Conservation (phyloP, 805 yeast species). For the Hanseniaspora thailandica region DNA sequence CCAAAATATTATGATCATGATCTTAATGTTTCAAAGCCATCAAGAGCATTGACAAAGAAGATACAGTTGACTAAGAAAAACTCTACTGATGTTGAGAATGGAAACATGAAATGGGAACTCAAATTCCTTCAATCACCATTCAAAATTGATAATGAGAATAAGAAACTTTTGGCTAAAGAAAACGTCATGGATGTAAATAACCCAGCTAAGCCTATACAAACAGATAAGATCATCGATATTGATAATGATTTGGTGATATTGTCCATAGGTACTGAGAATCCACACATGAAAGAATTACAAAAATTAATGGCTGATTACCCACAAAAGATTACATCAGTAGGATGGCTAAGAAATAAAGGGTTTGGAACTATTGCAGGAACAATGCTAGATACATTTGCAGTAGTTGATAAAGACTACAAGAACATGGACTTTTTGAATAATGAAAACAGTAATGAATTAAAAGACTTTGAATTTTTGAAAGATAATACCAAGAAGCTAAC, state of each 20-base stretch:
- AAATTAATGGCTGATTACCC: constrained; percentile 21
- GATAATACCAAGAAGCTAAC: constrained; percentile 18
- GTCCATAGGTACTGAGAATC: constrained; percentile 52
- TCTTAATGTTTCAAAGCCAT: background rate
- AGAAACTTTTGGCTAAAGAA: constrained; percentile 19
- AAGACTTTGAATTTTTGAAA: constrained; percentile 11
- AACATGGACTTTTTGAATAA: constrained; percentile 31
- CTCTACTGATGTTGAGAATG: background rate
- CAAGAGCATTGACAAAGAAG: constrained; percentile 8
- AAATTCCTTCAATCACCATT: constrained; percentile 60
- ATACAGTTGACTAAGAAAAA: background rate
- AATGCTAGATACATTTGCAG: constrained; percentile 68
- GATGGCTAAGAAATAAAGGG: constrained; percentile 85
- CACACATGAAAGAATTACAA: constrained; percentile 32
- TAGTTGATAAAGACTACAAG: constrained; percentile 52
- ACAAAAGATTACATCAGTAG: constrained; percentile 43
- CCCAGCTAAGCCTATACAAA: constrained; percentile 18
- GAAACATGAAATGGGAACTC: constrained; percentile 43
- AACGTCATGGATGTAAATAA: constrained; percentile 17
- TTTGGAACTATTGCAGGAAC: constrained; percentile 85
- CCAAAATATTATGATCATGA: constrained; percentile 26
- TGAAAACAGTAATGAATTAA: background rate
- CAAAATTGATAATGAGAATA: constrained; percentile 33
- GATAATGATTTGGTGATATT: constrained; percentile 58
- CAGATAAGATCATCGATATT: constrained; percentile 19